phyloP scores from a whole-genome alignment of 345 rosid species.

The Lumnitzera littorea region DNA sequence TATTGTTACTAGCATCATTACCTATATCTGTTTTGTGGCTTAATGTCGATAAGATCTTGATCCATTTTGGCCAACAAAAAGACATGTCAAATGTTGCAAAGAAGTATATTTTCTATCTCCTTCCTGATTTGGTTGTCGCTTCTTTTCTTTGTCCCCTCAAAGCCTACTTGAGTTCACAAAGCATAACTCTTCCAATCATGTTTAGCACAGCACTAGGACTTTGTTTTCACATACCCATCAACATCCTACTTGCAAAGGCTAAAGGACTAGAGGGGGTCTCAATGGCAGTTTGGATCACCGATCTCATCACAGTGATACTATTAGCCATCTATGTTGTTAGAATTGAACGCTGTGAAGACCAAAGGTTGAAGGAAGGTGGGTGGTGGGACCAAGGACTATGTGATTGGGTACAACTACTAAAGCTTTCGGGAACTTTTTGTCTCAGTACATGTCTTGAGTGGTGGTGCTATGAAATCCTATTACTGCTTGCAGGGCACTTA shows the following conservation, averaged over 20 bases:
- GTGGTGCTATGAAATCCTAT: conserved; percentile 94
- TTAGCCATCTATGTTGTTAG: conserved; percentile 38
- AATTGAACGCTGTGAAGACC: conserved; percentile 32
- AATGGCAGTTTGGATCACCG: conserved; percentile 78
- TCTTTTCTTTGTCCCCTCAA: conserved; percentile 72
- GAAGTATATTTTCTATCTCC: conserved; percentile 61
- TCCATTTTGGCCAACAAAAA: conserved; percentile 54
- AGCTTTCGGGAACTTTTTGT: conserved; percentile 81
- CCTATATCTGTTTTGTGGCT: conserved; percentile 76
- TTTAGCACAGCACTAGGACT: conserved; percentile 57
- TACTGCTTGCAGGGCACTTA: conserved; percentile 66
- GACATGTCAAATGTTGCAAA: conserved; percentile 59
- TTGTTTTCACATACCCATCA: conserved; percentile 64
- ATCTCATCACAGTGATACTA: conserved; percentile 43
- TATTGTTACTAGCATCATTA: conserved; percentile 40
- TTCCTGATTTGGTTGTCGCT: conserved; percentile 61
- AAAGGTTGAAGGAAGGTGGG: conserved; percentile 52
- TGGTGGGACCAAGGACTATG: conserved; percentile 44
- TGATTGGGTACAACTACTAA: conserved; percentile 60
- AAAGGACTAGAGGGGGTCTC: conserved; percentile 72
- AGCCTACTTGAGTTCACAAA: conserved; percentile 73
- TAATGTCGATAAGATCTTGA: conserved; percentile 53
- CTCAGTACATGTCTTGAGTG: conserved; percentile 93
- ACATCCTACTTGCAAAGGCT: conserved; percentile 44
- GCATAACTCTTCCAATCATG: conserved; percentile 72